These are phyloP conservation scores for Heimioporus sp. DNA, from an alignment of 768 basidiomycete species.

Conservation along the genomic window DNA sequence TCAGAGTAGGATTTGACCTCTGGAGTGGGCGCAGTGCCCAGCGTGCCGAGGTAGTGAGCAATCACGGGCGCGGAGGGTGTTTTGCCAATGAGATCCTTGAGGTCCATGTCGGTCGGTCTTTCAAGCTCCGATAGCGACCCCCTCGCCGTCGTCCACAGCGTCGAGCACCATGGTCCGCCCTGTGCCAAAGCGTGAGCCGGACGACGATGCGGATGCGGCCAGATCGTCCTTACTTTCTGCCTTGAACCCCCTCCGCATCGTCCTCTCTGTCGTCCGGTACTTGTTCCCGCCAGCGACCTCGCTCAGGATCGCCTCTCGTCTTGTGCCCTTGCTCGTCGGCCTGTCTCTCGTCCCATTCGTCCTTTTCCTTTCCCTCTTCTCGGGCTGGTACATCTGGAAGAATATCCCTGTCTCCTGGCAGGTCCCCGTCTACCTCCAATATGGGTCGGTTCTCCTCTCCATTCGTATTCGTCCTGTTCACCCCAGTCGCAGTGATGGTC, in stretches of 20 bases:
- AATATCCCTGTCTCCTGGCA: constrained; percentile 72
- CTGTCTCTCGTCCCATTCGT: constrained; percentile 61
- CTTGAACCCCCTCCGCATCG: constrained; percentile 6
- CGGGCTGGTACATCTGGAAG: constrained; percentile 76
- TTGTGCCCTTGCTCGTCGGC: constrained; percentile 66
- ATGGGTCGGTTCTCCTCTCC: constrained; percentile 54
- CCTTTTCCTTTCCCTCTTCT: constrained; percentile 55
- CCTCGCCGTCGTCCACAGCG: constrained; percentile 8
- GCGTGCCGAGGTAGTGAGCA: constrained; percentile 38
- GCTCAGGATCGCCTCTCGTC: constrained; percentile 48
- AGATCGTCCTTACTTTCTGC: background rate
- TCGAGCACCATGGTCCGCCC: constrained; percentile 22
- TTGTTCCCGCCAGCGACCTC: constrained; percentile 11
- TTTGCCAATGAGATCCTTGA: constrained; percentile 47
- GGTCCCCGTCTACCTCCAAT: constrained; percentile 67
- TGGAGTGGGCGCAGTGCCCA: constrained; percentile 37
- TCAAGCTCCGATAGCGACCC: constrained; percentile 22
- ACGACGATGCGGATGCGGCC: constrained; percentile 1
- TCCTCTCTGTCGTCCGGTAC: background rate
- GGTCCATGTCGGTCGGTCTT: constrained; percentile 11
- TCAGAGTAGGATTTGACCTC: constrained; percentile 81
- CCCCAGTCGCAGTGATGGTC: constrained; percentile 50
- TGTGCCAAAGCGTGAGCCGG: constrained; percentile 16
- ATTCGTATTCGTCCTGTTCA: constrained; percentile 1
- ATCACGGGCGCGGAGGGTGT: constrained; percentile 48